Evolutionary conservation across 164 flowering plant species (phyloP).

Genomic region (Magnolia officinalis): DNA sequence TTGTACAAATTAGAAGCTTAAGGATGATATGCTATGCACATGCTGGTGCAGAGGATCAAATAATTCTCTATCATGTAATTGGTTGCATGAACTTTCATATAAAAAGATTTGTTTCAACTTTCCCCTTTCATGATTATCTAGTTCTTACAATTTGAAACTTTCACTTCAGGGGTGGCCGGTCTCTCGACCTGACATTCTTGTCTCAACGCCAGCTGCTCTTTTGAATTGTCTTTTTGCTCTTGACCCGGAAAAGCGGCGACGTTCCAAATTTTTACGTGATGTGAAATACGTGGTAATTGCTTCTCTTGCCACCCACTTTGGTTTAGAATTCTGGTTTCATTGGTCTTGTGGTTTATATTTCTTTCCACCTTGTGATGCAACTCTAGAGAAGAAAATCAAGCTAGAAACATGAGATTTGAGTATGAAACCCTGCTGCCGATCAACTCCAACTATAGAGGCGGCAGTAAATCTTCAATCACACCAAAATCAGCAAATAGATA

Average conservation of each 20-base stretch:
- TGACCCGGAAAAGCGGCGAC: conserved; percentile 58
- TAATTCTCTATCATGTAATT: neutral
- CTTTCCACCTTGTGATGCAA: too few species aligned
- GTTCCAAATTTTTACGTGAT: conserved; percentile 54
- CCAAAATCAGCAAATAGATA: too few species aligned
- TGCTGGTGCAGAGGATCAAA: neutral
- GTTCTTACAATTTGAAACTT: conserved; percentile 6
- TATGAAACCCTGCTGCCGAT: too few species aligned
- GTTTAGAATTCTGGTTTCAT: too few species aligned
- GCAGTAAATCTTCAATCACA: too few species aligned
- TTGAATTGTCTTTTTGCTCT: conserved; percentile 63
- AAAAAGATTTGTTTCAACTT: neutral
- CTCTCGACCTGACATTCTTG: conserved; percentile 64
- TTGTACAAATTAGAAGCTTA: neutral
- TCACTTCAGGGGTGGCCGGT: conserved; percentile 86
- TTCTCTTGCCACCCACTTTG: neutral
- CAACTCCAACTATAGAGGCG: too few species aligned
- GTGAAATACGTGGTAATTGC: conserved; percentile 78
- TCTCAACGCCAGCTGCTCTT: conserved; percentile 93
- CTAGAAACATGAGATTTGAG: too few species aligned
- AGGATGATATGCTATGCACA: neutral
- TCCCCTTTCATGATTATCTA: neutral
- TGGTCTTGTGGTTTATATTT: too few species aligned
- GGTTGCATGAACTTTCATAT: neutral
- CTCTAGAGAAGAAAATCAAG: too few species aligned